Base-by-base conservation (phyloP, 495 filamentous ascomycete genomes). In the Daldinia bambusicola region DNA sequence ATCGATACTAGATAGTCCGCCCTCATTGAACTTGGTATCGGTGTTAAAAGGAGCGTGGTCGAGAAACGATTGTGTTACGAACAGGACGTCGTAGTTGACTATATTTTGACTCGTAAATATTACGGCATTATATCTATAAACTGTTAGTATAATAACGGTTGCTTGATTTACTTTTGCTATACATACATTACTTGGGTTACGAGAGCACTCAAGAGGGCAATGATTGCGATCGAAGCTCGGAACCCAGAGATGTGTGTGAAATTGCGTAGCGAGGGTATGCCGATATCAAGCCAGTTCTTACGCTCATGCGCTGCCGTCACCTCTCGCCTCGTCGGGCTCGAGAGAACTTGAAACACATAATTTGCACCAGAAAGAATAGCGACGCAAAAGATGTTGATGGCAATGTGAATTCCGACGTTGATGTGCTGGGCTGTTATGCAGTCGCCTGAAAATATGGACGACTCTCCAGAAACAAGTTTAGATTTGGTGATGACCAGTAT, bases 281-380 rank as follows among this genome's bases (percentile, higher is more conserved):
- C 85, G 43, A 87, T 86, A 74, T 88, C 82, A 61, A 88, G 69
- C 85, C 84, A 87, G n/a, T 55, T 75, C 64, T 72, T 76, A 43
- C 70, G 76, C 12, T 60, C 48, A 66, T 88, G 86, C 10, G 85
- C 85, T 30, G 70, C 72, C 43, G 80, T 69, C n/a, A 88, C 73
- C 72, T 88, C 86, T 48, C 75, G 69, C 55, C 85, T 78, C 52
- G 84, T 87, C 14, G 85, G 85, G 45, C 84, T 86, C 62, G 78
- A 79, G 14, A 88, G 80, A 20, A 83, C 74, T 64, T 87, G 85
- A 71, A 86, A 84, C 50, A 78, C 73, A 58, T 85, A 85, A 63
- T 85, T 83, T 5, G 77, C 83, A 0, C 80, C 81, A 6, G 76
- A 79, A n/a, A 84, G 52, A 52, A 84, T 45, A 2, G 78, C 76